These are phyloP conservation scores for Xylariaceae sp. DNA, from an alignment of 2,329 filamentous ascomycete genomes.

Conservation along the genomic window DNA sequence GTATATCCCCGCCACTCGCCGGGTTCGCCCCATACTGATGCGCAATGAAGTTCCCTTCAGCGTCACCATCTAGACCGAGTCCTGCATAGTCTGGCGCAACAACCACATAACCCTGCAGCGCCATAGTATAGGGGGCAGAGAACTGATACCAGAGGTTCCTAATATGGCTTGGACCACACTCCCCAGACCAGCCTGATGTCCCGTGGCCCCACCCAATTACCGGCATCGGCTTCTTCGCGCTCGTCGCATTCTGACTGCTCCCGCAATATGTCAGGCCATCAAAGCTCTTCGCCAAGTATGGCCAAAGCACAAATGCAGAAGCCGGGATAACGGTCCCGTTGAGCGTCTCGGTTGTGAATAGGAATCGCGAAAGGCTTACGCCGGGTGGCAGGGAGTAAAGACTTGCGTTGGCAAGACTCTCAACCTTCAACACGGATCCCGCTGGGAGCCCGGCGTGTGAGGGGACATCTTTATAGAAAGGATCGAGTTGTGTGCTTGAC, in stretches of 20 bases:
- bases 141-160: not conserved
- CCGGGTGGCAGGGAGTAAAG: not conserved
- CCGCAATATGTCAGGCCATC: not conserved
- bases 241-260: too few species aligned
- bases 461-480: constrained; percentile 1
- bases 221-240: not conserved
- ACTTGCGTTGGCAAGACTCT: not conserved
- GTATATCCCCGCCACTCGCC: not conserved
- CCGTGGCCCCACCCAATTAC: not conserved
- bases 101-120: not conserved
- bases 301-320: not conserved
- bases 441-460: not conserved
- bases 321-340: not conserved
- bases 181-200: not conserved
- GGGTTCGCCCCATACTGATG: not conserved
- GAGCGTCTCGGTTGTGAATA: not conserved
- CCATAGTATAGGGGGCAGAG: not conserved
- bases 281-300: not conserved
- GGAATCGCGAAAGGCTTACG: not conserved
- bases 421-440: not conserved
- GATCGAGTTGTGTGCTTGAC: not conserved
- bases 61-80: not conserved
- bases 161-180: not conserved
- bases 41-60: not conserved
- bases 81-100: not conserved